Percentiles rank a stretch among this genome's conserved stretches.
Evolutionary conservation across 345 rosid genomes (phyloP).

Genomic region (Pseudoturritis turrita): DNA sequence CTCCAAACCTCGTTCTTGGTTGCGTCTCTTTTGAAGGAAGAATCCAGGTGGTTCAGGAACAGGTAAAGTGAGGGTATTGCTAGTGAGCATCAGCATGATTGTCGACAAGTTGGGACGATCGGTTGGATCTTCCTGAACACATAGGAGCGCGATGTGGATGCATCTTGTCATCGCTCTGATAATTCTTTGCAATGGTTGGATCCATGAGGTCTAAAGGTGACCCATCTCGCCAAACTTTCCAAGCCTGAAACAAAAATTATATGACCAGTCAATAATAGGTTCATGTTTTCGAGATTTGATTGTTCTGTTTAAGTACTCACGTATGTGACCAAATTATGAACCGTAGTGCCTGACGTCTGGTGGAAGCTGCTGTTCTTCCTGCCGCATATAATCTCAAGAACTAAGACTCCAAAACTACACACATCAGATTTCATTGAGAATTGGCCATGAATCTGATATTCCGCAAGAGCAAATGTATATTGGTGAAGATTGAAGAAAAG

Average conservation of each 20-base stretch:
- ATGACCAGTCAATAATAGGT: background rate
- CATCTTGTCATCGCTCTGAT: background rate
- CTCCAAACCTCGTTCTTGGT: background rate
- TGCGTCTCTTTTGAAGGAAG: background rate
- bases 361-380: background rate
- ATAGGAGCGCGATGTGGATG: background rate
- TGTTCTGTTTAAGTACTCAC: background rate
- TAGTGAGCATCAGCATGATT: background rate
- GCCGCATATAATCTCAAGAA: conserved; percentile 11
- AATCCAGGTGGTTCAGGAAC: conserved; percentile 12
- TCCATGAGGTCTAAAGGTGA: background rate
- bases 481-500: background rate
- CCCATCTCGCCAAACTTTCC: background rate
- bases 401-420: conserved; percentile 9
- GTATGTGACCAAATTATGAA: background rate
- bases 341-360: too few relatives aligned
- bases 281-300: too few relatives aligned
- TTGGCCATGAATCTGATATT: background rate
- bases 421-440: conserved; percentile 15
- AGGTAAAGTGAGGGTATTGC: conserved; percentile 6
- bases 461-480: background rate
- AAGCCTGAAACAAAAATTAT: background rate
- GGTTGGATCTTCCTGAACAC: background rate
- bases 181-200: background rate
- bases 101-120: conserved; percentile 5